A percentile compares a stretch with the other conserved stretches of the same genome.
Evolutionary conservation across 306 rosid species (phyloP).

Genomic region (Cucumis melo): DNA sequence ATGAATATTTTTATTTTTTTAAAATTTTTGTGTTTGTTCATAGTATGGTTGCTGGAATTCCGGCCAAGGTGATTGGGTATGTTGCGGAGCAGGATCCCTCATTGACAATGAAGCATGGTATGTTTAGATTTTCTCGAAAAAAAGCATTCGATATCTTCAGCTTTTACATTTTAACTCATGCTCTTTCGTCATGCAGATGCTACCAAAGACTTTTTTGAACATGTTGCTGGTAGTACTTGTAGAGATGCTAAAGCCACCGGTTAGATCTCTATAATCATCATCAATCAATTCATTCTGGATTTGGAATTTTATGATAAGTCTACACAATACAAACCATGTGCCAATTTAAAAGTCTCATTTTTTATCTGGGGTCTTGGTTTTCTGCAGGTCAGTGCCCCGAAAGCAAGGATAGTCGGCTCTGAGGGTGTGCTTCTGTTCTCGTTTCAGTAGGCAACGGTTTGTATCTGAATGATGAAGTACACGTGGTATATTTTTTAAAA

Average conservation of each 20-base stretch:
- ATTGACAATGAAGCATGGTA: conserved; percentile 95
- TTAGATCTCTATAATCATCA: conserved; percentile 11
- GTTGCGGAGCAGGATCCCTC: conserved; percentile 56
- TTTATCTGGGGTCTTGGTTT: not conserved
- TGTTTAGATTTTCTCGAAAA: conserved; percentile 11
- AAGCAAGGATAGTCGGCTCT: not conserved
- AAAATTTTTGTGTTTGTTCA: not conserved
- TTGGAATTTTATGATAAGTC: not conserved
- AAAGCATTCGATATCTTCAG: not conserved
- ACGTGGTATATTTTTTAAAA: no score
- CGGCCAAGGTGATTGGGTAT: conserved; percentile 63
- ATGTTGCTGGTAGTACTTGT: conserved; percentile 27
- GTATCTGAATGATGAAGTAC: not conserved
- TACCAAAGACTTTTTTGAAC: conserved; percentile 54
- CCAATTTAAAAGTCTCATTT: not conserved
- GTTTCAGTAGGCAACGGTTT: not conserved
- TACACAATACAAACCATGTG: not conserved
- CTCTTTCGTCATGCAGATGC: conserved; percentile 48
- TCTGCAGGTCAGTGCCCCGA: not conserved
- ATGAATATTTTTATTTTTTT: not conserved
- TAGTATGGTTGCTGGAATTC: conserved; percentile 89
- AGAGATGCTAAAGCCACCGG: conserved; percentile 38
- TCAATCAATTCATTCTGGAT: not conserved
- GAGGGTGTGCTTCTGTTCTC: not conserved
- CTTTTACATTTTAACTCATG: not conserved